These are phyloP conservation scores for Artemisia annua DNA, from an alignment of 129 eudicot species.

Conservation along the genomic window DNA sequence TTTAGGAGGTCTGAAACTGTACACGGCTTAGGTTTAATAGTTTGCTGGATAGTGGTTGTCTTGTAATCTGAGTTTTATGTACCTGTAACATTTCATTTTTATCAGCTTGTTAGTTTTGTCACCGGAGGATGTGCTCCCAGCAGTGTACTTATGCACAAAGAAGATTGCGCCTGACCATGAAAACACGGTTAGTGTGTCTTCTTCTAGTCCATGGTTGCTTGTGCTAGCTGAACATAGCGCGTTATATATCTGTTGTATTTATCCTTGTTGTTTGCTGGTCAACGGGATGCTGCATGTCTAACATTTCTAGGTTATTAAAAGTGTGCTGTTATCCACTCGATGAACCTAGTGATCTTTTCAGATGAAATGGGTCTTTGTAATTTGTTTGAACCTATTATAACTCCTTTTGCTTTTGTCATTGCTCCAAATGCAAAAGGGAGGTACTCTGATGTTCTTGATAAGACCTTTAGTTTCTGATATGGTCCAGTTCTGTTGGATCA, in stretches of 20 bases:
- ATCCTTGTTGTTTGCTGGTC: conserved; percentile 8
- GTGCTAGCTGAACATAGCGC: background rate
- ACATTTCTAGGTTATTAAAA: no score
- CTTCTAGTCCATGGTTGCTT: conserved; percentile 4
- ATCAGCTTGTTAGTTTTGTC: conserved; percentile 87
- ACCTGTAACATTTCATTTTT: conserved; percentile 16
- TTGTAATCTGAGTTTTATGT: background rate
- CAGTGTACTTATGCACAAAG: conserved; percentile 91
- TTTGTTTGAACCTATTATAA: no score
- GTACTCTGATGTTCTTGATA: no score
- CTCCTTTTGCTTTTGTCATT: no score
- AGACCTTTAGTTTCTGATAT: no score
- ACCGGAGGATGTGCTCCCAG: conserved; percentile 91
- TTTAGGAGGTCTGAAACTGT: conserved; percentile 80
- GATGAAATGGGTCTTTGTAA: no score
- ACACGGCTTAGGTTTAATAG: background rate
- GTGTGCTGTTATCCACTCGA: no score
- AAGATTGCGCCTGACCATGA: conserved; percentile 98
- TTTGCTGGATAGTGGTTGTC: background rate
- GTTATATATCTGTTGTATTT: conserved; percentile 15
- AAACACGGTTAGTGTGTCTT: conserved; percentile 62
- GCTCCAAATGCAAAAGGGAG: no score
- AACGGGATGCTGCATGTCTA: background rate
- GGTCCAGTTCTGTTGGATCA: no score
- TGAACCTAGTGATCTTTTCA: no score